These are phyloP conservation scores for Wickerhamomyces alni DNA, from an alignment of 805 yeast genomes.

Conservation along the genomic window DNA sequence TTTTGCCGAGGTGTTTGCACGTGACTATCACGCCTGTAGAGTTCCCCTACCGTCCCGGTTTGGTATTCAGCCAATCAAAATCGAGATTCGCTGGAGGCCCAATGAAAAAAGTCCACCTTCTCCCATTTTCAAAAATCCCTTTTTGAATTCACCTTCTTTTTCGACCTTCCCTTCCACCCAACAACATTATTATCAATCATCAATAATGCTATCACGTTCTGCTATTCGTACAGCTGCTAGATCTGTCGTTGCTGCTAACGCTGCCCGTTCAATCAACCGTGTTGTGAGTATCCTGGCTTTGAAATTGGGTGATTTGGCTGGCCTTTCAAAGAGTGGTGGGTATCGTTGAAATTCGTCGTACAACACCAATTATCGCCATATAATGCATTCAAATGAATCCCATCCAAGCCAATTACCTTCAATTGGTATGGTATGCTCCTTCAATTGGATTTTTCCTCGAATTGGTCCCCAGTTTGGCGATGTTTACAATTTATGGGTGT, in stretches of 20 bases:
- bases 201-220: constrained; percentile 77
- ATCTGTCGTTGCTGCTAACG: constrained; percentile 58
- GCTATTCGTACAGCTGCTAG: constrained; percentile 81
- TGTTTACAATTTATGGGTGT: background rate
- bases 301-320: background rate
- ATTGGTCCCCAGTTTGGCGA: background rate
- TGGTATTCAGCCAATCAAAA: constrained; percentile 9
- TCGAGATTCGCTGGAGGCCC: constrained; percentile 10
- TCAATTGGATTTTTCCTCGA: background rate
- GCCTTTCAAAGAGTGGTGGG: background rate
- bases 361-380: background rate
- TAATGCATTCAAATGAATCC: background rate
- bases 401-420: background rate
- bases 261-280: constrained; percentile 31
- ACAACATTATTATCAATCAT: constrained; percentile 14
- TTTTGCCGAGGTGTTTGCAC: background rate
- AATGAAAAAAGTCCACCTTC: constrained; percentile 18
- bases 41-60: background rate
- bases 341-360: too few species aligned
- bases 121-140: constrained; percentile 11
- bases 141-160: constrained; percentile 17
- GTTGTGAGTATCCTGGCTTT: constrained; percentile 30
- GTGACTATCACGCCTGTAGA: background rate
- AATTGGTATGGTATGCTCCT: background rate
- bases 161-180: constrained; percentile 4